phyloP scores from a whole-genome alignment of 345 rosid genomes.

The Euclidium syriacum region DNA sequence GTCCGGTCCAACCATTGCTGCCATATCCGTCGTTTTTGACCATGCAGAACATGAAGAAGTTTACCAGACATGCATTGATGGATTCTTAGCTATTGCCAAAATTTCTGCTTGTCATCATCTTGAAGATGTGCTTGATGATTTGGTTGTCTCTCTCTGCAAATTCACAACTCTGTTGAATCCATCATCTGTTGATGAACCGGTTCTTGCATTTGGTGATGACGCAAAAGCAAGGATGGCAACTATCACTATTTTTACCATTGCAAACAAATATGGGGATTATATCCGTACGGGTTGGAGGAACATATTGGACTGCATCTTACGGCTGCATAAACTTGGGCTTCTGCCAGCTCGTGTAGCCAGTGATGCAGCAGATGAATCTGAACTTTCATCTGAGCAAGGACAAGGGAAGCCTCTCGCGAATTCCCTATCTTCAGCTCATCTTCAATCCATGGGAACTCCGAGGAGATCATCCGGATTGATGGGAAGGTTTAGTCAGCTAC shows the following conservation, averaged over 20 bases:
- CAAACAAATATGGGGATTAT: slow-evolving; percentile 91
- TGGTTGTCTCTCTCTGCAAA: slow-evolving; percentile 90
- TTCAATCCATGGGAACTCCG: slow-evolving; percentile 83
- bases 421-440: slow-evolving; percentile 71
- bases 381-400: slow-evolving; percentile 68
- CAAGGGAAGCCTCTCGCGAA: slow-evolving; percentile 78
- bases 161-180: slow-evolving; percentile 93
- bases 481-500: slow-evolving; percentile 99
- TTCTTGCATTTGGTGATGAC: slow-evolving; percentile 94
- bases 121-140: slow-evolving; percentile 96
- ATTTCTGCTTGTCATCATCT: slow-evolving; percentile 98
- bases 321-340: slow-evolving; percentile 96
- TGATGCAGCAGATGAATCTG: slow-evolving; percentile 97
- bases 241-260: slow-evolving; percentile 92
- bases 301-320: slow-evolving; percentile 87
- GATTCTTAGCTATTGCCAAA: slow-evolving; percentile 93
- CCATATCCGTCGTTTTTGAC: slow-evolving; percentile 97
- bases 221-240: slow-evolving; percentile 95
- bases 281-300: slow-evolving; percentile 97
- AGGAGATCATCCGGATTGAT: slow-evolving; percentile 96
- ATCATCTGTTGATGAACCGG: slow-evolving; percentile 84
- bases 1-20: slow-evolving; percentile 99
- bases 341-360: slow-evolving; percentile 97
- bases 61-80: slow-evolving; percentile 94
- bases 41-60: slow-evolving; percentile 97